phyloP scores from a whole-genome alignment of 495 filamentous ascomycete genomes.

The Aspergillus cavernicola region DNA sequence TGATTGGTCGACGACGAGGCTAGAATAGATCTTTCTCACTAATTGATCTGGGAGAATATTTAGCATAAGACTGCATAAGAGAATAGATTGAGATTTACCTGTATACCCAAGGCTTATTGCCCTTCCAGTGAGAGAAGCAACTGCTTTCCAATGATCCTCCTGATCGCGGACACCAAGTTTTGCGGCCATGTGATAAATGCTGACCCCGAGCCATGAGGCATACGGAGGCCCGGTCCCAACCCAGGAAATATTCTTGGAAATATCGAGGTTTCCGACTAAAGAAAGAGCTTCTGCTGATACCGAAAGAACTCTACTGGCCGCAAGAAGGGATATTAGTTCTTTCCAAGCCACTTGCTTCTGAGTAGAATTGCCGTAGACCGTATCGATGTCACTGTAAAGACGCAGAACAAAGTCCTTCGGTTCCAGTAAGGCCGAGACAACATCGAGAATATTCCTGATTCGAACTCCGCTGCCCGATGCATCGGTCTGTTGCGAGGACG shows the following conservation, averaged over 20 bases:
- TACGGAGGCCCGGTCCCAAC: constrained; percentile 62
- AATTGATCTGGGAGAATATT: constrained; percentile 50
- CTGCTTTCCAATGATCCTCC: constrained; percentile 47
- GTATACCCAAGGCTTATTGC: constrained; percentile 69
- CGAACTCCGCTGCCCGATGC: constrained; percentile 27
- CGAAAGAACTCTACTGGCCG: constrained; percentile 67
- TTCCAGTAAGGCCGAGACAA: constrained; percentile 53
- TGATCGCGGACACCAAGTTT: constrained; percentile 36
- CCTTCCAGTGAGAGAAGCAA: constrained; percentile 60
- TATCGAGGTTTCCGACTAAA: constrained; percentile 34
- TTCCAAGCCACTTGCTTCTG: constrained; percentile 57
- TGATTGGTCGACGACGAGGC: constrained; percentile 36
- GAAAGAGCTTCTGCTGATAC: constrained; percentile 72
- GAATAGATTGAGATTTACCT: constrained; percentile 45
- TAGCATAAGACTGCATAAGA: constrained; percentile 17
- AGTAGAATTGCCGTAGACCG: constrained; percentile 28
- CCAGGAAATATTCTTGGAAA: constrained; percentile 49
- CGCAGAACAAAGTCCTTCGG: constrained; percentile 48
- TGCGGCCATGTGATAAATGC: constrained; percentile 52
- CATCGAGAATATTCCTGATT: constrained; percentile 37
- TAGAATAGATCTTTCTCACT: constrained; percentile 45
- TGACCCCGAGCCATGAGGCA: constrained; percentile 72
- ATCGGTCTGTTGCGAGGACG: constrained; percentile 24
- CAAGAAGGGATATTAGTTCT: constrained; percentile 62
- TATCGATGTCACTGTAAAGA: constrained; percentile 49